Base-by-base conservation (phyloP, 345 rosid genomes). In the Heritiera fomes region DNA sequence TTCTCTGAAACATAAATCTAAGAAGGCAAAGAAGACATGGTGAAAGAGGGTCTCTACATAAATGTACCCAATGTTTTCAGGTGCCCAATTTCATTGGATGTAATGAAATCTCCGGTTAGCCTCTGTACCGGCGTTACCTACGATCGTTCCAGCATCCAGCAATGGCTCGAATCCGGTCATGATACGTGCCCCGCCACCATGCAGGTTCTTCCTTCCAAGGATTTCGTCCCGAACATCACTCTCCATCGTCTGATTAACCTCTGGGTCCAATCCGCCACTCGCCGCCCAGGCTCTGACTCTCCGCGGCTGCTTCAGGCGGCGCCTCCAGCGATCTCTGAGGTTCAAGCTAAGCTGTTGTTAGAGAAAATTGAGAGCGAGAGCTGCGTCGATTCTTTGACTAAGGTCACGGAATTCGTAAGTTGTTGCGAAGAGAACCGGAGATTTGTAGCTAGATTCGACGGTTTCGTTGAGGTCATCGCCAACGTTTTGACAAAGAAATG, bases 81-180 rank as follows among this genome's bases (percentile, higher is more conserved):
- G 74, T 95, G 98, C 73, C 98, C 98, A 7, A 93, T 95, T 40
- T 91, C 98, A 5, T 90, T 95, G 0, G 98, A 95, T 80, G 93
- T 95, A 10, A 95, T 95, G 98, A 88, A 76, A 58, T 93, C 98
- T 8, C 98, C 98, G 1, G 98, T 95, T 32, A 95, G 93, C 81
- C 95, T 95, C 79, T 90, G 88, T 86, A 95, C 98, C 46, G 98
- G 98, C 40, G 91, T 95, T 18, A 95, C 98, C 64, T 93, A 95
- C 87, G 98, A 95, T 75, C 94, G 98, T 69, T 74, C 91, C 75
- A 88, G 91, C 82, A 95, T 93, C 82, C 92, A 93, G 76, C 82
- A 88, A 13, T 95, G 98, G 98, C 89, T 95, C 70, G 95, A 93
- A 93, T 78, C 98, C 93, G 45, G 93, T 90, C 67, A 74, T 20